Evolutionary conservation across 2,329 filamentous ascomycete species (phyloP).

Genomic region (Microdochium bolleyi): DNA sequence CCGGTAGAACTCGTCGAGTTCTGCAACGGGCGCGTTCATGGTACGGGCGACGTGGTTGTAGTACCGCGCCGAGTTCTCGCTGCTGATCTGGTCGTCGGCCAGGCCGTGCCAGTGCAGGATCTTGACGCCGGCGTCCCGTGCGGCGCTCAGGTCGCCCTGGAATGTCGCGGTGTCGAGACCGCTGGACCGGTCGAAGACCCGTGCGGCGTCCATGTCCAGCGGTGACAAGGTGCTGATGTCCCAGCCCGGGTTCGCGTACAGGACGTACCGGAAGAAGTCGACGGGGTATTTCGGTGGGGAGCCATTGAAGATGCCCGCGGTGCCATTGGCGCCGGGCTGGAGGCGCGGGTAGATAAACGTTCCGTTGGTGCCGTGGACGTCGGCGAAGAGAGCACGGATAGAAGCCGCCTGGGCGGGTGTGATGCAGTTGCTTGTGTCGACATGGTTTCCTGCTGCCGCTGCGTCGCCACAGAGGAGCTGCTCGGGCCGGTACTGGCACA

Average conservation of each 20-base stretch:
- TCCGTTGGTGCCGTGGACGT: conserved; percentile 22
- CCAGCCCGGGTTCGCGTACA: conserved; percentile 32
- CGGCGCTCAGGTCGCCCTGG: conserved; percentile 23
- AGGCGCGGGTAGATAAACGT: conserved; percentile 35
- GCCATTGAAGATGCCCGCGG: conserved; percentile 21
- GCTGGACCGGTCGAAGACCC: conserved; percentile 13
- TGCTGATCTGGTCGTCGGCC: conserved; percentile 27
- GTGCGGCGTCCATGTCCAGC: conserved; percentile 12
- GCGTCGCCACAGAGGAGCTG: conserved; percentile 20
- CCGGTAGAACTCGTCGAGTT: conserved; percentile 15
- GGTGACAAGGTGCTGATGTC: not conserved
- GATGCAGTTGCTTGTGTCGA: conserved; percentile 26
- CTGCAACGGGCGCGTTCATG: conserved; percentile 22
- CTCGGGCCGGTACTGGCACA: conserved; percentile 24
- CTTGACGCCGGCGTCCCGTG: conserved; percentile 26
- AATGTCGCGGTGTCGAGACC: conserved; percentile 17
- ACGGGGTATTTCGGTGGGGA: conserved; percentile 26
- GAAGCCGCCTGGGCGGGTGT: conserved; percentile 32
- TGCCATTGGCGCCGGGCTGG: conserved; percentile 18
- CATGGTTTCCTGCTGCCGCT: too few species aligned
- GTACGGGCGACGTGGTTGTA: conserved; percentile 32
- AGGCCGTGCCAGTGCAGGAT: conserved; percentile 31
- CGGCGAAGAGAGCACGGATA: conserved; percentile 26
- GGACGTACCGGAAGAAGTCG: conserved; percentile 33
- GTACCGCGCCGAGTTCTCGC: conserved; percentile 32